Evolutionary conservation across 108 stramenopile species (phyloP).

Genomic region (Skeletonema menzelii): DNA sequence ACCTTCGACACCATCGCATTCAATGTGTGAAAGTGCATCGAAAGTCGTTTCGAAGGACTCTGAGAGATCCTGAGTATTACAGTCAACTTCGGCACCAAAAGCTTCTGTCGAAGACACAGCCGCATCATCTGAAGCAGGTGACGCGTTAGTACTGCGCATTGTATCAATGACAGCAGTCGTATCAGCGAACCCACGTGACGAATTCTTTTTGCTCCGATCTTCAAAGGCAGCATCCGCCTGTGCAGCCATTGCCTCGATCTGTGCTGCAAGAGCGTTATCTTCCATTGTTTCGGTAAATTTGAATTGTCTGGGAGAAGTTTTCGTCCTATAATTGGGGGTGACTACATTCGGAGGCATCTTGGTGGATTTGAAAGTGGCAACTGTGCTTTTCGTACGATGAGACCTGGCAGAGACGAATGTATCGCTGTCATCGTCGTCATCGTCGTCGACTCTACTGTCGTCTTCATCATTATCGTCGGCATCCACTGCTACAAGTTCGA

Average conservation of each 20-base stretch:
- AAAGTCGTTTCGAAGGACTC: background rate
- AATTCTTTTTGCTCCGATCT: slow-evolving; percentile 17
- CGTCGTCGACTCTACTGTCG: background rate
- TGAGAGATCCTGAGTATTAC: background rate
- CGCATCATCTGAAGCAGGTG: background rate
- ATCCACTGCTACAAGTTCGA: slow-evolving; percentile 45
- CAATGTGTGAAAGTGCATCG: background rate
- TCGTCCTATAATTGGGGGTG: background rate
- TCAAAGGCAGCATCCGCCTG: slow-evolving; percentile 45
- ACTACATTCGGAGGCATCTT: background rate
- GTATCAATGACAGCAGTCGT: background rate
- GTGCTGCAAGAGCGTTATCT: slow-evolving; percentile 34
- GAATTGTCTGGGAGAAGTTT: background rate
- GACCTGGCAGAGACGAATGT: slow-evolving; percentile 44
- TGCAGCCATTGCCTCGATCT: slow-evolving; percentile 49
- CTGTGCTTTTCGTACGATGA: background rate
- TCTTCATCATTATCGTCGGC: slow-evolving; percentile 21
- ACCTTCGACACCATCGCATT: background rate
- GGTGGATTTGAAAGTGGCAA: slow-evolving; percentile 5
- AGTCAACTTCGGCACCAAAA: background rate
- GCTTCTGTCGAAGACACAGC: background rate
- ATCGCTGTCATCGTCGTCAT: slow-evolving; percentile 23
- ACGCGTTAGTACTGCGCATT: background rate
- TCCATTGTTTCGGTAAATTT: slow-evolving; percentile 11
- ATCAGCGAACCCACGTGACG: background rate